Evolutionary conservation across 352 stramenopile species (phyloP), one percentile per base, ranked within the genome.

Genomic region (Sclerospora graminicola): DNA sequence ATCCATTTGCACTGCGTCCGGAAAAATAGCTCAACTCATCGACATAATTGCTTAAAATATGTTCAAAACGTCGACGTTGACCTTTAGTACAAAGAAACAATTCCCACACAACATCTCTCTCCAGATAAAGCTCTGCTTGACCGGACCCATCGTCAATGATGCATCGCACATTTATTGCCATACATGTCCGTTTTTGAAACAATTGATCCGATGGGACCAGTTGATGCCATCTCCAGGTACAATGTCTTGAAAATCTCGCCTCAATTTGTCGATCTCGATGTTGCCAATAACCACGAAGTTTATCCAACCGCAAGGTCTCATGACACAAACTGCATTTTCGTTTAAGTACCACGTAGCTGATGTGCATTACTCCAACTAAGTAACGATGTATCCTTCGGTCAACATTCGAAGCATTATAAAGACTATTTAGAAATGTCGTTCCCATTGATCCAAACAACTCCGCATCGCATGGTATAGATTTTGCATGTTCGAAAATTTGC

Each of bases 331-430:
- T 21, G 35, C 81, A 92, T 20, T 68, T 72, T 18, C 73, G 67
- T 50, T 92, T 92, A 5, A 92, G 39, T 1, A 86, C 39, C 10
- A 81, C 71, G 36, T 89, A 89, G 38, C 52, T 87, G 7, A 90
- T 44, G 32, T 92, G 78, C n/a, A 82, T 66, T 28, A 89, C 66
- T 4, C 62, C 56, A 20, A 84, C 73, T 0, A 83, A 54, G 18
- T 67, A 83, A 13, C 71, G 71, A 57, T 74, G 63, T 26, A 86
- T 29, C 13, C 52, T 66, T 13, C 66, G 61, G 47, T 92, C 77
- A 33, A 75, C 47, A 0, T 10, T 4, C 1, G 49, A 51, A 11
- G 31, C 38, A n/a, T 51, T 33, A 43, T 84, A 88, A 8, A 89
- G 46, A 1, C 63, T 46, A 19, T 63, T 57, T 19, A 90, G 45